Base-by-base conservation (phyloP, 129 eudicot species). In the Escallonia herrerae region DNA sequence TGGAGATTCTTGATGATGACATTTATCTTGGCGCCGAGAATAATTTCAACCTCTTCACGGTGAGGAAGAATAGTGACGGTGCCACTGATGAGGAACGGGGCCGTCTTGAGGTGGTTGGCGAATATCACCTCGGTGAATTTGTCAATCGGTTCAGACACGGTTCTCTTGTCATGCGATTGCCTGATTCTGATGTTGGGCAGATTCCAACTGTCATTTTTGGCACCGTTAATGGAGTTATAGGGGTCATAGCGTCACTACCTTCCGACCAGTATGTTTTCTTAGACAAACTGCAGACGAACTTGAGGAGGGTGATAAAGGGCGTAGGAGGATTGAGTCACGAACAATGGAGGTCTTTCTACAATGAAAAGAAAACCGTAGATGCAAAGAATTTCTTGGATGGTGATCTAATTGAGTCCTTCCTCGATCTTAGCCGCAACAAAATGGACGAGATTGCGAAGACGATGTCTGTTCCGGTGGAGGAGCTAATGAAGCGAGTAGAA, bases 1-100 rank as follows among this genome's bases (percentile, higher is more conserved):
- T 91, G 2, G 98, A 91, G 79, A 87, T 88, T 56, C 85, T 91
- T 0, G 95, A 91, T 53, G 98, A 91, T 41, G 96, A 88, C 64
- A 79, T 85, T 53, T 88, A 91, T 76, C 86, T 91, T 5, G 98
- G 98, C 6, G 91, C 98, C 2, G 98, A 91, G 63, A 91, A 87
- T 47, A 91, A 88, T 15, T 91, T 74, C 56, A 91, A 91, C 82
- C 87, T 91, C 63, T 85, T 91, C 71, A 91, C 98, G 0, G 98
- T 91, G 72, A 80, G 96, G 15, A 91, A 91, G 64, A 91, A 91
- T 66, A 88, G 96, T 47, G 98, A 91, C 73, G 96, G 96, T 10
- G 91, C 98, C 58, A 91, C 98, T 5, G 98, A 91, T 49, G 96
- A 91, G 77, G 98, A 91, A 74, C 86, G 98, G 6, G 85, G 91